Conservation (phyloP, 208 protist species). For the Naegleria gruberi region DNA sequence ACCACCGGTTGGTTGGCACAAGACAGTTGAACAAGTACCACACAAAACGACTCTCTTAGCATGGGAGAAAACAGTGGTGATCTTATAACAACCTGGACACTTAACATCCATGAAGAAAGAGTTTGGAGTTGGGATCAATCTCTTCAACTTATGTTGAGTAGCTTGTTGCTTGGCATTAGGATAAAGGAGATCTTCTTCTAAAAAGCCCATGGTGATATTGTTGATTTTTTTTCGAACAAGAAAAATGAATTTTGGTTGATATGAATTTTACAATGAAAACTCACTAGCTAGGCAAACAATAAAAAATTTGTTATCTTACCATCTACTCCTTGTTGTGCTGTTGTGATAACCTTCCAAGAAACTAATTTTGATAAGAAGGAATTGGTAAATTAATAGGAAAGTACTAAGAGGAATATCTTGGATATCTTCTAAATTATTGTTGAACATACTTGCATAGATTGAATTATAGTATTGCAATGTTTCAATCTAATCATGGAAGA, state of each 20-base stretch:
- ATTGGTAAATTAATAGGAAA: too few species aligned
- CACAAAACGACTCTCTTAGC: conserved; percentile 93
- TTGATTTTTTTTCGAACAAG: neutral
- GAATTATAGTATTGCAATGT: too few species aligned
- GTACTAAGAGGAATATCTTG: too few species aligned
- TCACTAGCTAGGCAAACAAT: too few species aligned
- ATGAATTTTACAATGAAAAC: neutral
- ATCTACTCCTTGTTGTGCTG: too few species aligned
- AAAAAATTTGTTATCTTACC: too few species aligned
- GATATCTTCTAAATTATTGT: too few species aligned
- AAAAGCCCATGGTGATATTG: neutral
- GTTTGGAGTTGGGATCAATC: conserved; percentile 97
- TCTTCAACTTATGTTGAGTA: conserved; percentile 97
- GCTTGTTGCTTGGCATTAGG: conserved; percentile 83
- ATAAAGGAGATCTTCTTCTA: conserved; percentile 84
- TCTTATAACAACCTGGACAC: conserved; percentile 88
- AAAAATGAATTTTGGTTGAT: neutral
- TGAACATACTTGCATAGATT: too few species aligned
- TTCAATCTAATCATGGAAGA: too few species aligned
- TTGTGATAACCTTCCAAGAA: too few species aligned
- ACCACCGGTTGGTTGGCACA: conserved; percentile 96
- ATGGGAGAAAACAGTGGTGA: conserved; percentile 96
- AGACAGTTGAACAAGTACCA: conserved; percentile 81
- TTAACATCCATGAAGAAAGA: conserved; percentile 99
- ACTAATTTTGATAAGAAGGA: too few species aligned